A percentile compares a stretch with the other conserved stretches of the same genome.
These are phyloP conservation scores for Ceratobasidium sp. DNA, from an alignment of 1,284 basidiomycete species.

Conservation along the genomic window DNA sequence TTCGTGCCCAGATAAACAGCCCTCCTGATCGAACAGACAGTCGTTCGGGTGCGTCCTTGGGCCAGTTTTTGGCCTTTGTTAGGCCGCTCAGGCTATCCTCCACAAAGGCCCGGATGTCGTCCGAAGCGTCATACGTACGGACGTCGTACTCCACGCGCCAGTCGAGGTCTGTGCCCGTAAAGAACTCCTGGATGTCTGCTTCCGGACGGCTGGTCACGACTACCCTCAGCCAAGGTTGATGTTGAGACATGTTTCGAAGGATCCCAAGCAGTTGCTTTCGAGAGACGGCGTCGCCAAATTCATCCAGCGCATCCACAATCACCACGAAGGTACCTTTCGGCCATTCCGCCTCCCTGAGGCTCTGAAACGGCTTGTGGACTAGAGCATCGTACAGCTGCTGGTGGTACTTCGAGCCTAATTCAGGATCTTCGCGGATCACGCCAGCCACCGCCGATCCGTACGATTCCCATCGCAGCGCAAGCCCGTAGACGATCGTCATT, in stretches of 20 bases:
- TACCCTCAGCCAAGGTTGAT: neutral
- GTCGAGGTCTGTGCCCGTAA: too few species aligned
- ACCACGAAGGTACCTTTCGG: neutral
- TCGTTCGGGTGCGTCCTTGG: neutral
- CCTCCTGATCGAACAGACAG: constrained; percentile 12
- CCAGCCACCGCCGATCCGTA: neutral
- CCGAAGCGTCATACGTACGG: neutral
- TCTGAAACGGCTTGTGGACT: neutral
- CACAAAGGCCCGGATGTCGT: neutral
- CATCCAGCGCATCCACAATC: constrained; percentile 37
- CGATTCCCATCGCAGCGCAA: neutral
- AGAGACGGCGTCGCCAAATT: constrained; percentile 3
- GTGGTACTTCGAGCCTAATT: neutral
- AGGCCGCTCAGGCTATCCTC: neutral
- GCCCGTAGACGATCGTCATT: constrained; percentile 6
- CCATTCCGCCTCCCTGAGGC: neutral
- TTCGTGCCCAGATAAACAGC: constrained; percentile 40
- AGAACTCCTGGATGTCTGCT: neutral
- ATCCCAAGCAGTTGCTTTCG: neutral
- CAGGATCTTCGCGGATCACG: neutral
- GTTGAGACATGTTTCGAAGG: neutral
- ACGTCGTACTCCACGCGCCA: neutral
- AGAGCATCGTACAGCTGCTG: neutral
- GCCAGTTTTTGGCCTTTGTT: neutral
- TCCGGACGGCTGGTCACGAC: constrained; percentile 41